Percentiles rank a stretch among this genome's conserved stretches.
Evolutionary conservation across 2,329 filamentous ascomycete species (phyloP).

Genomic region (Cercospora beticola): DNA sequence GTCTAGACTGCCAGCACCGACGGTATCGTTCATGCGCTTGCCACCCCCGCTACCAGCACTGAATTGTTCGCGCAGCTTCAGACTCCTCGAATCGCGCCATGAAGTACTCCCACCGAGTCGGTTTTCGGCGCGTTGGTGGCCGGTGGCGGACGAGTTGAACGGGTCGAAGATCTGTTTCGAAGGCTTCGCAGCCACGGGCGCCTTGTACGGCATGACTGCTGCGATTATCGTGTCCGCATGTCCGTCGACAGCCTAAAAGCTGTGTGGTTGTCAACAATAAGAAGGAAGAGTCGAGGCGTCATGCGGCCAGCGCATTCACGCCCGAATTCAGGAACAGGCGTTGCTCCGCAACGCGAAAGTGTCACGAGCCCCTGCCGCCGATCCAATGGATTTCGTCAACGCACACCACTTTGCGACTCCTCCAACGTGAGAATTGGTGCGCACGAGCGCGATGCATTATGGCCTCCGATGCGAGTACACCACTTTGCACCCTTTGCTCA

Average conservation of each 20-base stretch:
- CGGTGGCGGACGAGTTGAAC: slow-evolving; percentile 91
- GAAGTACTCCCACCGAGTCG: slow-evolving; percentile 59
- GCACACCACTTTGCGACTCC: not conserved
- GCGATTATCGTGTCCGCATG: not conserved
- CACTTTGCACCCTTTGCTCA: not conserved
- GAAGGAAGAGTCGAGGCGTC: slow-evolving; percentile 3
- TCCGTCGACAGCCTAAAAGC: slow-evolving; percentile 10
- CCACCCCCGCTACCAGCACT: slow-evolving; percentile 56
- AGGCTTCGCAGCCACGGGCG: slow-evolving; percentile 32
- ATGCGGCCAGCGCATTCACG: slow-evolving; percentile 2
- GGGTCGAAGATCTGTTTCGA: slow-evolving; percentile 48
- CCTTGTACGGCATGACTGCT: slow-evolving; percentile 25
- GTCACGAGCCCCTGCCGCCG: not conserved
- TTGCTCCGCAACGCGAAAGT: slow-evolving; percentile 18
- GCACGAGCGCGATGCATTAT: not conserved
- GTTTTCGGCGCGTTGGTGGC: slow-evolving; percentile 75
- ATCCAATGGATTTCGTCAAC: not conserved
- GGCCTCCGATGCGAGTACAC: not conserved
- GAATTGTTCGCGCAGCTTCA: slow-evolving; percentile 72
- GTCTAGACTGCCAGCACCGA: slow-evolving; percentile 62
- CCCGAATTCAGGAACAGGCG: slow-evolving; percentile 1
- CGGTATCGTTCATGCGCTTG: slow-evolving; percentile 61
- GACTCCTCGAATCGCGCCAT: slow-evolving; percentile 69
- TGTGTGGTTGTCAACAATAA: slow-evolving; percentile 2
- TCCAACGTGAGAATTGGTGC: not conserved